Evolutionary conservation across 495 filamentous ascomycete species (phyloP).

Genomic region (Immersiella caudata): DNA sequence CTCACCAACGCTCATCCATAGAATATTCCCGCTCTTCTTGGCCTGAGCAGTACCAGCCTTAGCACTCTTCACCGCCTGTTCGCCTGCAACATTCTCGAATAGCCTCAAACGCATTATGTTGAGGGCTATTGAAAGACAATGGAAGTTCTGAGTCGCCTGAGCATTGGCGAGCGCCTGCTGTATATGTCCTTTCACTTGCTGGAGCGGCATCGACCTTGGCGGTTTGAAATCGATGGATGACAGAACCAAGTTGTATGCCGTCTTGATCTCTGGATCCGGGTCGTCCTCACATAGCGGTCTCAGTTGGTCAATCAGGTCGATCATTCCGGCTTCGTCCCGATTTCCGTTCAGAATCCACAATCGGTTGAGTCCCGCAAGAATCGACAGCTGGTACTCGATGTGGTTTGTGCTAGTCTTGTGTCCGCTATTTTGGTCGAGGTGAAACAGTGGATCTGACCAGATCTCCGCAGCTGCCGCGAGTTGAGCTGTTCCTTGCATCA

Average conservation of each 20-base stretch:
- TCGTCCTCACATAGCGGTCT: slow-evolving; percentile 69
- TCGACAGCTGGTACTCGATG: slow-evolving; percentile 68
- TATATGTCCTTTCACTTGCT: slow-evolving; percentile 76
- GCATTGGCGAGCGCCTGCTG: slow-evolving; percentile 58
- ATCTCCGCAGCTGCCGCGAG: slow-evolving; percentile 64
- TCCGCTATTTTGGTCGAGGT: slow-evolving; percentile 47
- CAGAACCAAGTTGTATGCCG: slow-evolving; percentile 77
- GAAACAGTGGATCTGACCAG: slow-evolving; percentile 64
- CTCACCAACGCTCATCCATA: slow-evolving; percentile 87
- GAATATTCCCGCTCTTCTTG: slow-evolving; percentile 67
- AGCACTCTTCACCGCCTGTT: slow-evolving; percentile 88
- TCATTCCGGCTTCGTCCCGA: slow-evolving; percentile 51
- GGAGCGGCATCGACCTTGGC: slow-evolving; percentile 51
- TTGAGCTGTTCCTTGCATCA: slow-evolving; percentile 77
- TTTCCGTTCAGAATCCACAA: slow-evolving; percentile 79
- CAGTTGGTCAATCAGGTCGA: slow-evolving; percentile 62
- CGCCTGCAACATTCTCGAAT: slow-evolving; percentile 82
- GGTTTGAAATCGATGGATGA: slow-evolving; percentile 64
- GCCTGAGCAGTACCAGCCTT: slow-evolving; percentile 74
- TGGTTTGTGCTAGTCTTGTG: slow-evolving; percentile 46
- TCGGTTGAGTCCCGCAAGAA: slow-evolving; percentile 79
- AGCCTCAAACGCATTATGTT: slow-evolving; percentile 84
- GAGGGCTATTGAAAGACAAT: slow-evolving; percentile 78
- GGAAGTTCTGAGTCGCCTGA: slow-evolving; percentile 65
- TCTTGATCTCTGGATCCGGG: slow-evolving; percentile 71